Percentiles rank a stretch among this genome's conserved stretches.
phyloP scores from a whole-genome alignment of 805 yeast species.

The Saccharomycopsis fermentans region DNA sequence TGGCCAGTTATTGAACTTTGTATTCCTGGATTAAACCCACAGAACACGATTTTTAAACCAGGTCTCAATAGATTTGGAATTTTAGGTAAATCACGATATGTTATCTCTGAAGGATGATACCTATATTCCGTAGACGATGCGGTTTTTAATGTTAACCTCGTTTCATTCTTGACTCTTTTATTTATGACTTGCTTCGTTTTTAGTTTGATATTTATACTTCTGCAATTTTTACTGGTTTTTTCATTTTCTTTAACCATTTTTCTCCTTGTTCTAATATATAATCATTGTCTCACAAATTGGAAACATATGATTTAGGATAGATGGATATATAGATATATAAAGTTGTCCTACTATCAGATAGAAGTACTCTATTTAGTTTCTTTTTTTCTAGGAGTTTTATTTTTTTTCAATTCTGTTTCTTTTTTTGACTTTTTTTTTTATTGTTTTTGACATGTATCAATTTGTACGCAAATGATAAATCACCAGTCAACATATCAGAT shows the following conservation, averaged over 20 bases:
- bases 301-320: too few species aligned
- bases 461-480: too few species aligned
- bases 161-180: background rate
- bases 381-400: background rate
- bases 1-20: constrained; percentile 53
- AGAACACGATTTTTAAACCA: constrained; percentile 37
- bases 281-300: too few species aligned
- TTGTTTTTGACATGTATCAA: background rate
- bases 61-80: constrained; percentile 21
- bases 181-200: too few species aligned
- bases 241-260: background rate
- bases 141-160: background rate
- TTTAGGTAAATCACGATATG: constrained; percentile 18
- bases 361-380: background rate
- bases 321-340: background rate
- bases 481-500: too few species aligned
- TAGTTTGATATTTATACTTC: background rate
- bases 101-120: constrained; percentile 11
- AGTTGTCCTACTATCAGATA: background rate
- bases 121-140: background rate
- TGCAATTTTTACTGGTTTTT: background rate
- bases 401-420: background rate
- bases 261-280: background rate
- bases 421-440: background rate
- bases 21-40: constrained; percentile 68